These are phyloP conservation scores for Hyaloscypha bicolor DNA, from an alignment of 495 filamentous ascomycete species.

Conservation along the genomic window DNA sequence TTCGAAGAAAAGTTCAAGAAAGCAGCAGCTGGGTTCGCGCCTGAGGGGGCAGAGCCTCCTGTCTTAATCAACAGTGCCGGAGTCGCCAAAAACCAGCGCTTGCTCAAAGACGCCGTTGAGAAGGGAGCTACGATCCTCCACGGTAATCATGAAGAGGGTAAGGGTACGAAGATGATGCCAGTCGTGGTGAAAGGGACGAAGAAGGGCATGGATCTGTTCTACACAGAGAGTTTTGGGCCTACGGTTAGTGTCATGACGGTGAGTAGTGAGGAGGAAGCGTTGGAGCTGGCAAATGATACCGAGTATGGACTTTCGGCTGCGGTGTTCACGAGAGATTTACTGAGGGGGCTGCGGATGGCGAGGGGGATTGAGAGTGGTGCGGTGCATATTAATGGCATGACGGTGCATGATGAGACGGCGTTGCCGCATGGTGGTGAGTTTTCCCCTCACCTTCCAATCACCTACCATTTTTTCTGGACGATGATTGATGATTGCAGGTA, in stretches of 20 bases:
- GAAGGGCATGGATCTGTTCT: slow-evolving; percentile 81
- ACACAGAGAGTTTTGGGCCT: slow-evolving; percentile 82
- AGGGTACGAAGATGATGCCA: slow-evolving; percentile 65
- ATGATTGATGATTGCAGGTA: slow-evolving; percentile 39
- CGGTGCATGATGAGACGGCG: slow-evolving; percentile 78
- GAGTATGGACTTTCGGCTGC: slow-evolving; percentile 80
- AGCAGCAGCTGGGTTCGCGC: slow-evolving; percentile 51
- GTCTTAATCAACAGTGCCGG: slow-evolving; percentile 62
- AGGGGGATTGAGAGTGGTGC: slow-evolving; percentile 78
- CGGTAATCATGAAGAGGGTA: slow-evolving; percentile 44
- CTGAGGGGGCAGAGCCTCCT: slow-evolving; percentile 49
- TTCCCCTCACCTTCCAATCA: not conserved
- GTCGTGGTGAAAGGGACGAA: slow-evolving; percentile 70
- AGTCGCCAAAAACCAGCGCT: slow-evolving; percentile 67
- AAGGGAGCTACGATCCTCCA: slow-evolving; percentile 58
- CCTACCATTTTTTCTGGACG: not conserved
- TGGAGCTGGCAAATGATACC: slow-evolving; percentile 79
- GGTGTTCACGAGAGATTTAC: slow-evolving; percentile 84
- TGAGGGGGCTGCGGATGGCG: slow-evolving; percentile 72
- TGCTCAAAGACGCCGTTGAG: slow-evolving; percentile 65
- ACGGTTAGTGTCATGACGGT: slow-evolving; percentile 63
- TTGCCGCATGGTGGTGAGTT: slow-evolving; percentile 72
- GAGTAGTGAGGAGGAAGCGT: slow-evolving; percentile 66
- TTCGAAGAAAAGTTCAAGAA: slow-evolving; percentile 62
- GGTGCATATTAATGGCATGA: slow-evolving; percentile 87